Base-by-base conservation (phyloP, 2,329 filamentous ascomycete genomes). In the Fusarium tricinctum region DNA sequence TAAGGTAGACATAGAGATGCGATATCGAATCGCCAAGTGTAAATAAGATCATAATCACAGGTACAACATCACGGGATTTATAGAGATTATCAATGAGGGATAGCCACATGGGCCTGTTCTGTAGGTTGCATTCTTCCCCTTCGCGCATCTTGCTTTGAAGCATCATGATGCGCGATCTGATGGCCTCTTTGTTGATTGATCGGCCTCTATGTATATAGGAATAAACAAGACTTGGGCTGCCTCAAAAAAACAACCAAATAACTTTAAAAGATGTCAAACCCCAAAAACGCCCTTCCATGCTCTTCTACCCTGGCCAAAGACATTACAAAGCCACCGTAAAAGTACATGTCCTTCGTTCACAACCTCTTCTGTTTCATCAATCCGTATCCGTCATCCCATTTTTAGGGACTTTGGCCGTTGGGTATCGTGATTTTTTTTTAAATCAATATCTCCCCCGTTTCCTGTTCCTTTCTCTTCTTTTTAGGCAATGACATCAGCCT, bases 401-500 rank as follows among this genome's bases (percentile, higher is more conserved):
- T 26, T 20, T 48, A 26, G 53, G 54, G 47, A 59, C 53, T 52
- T 71, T 28, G 52, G 55, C 64, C 56, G 46, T 38, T 70, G 63
- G 66, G 69, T 69, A 72, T 71, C 62, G 52, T 60, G 52, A 66
- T 70, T 59, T 62, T 46, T 47, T 47, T 69, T 62, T 62, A 28
- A 57, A 66, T 63, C 62, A 42, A 64, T 55, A 55, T 63, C 39
- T 66, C 61, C 54, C 55, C 56, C 48, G 44, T 38, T 47, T 54
- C n/a, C 22, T 38, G 39, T 44, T 19, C 32, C 66, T 74, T 66
- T 42, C 57, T 43, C 48, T 46, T 56, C 46, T 45, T n/a, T 69
- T 73, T 66, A 76, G 58, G 69, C 78, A 62, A 81, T 78, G 23
- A 81, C 76, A 61, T 83, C 79, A 35, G 76, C 73, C 63, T 81